phyloP scores from a whole-genome alignment of 108 stramenopile genomes.

The Chaetoceros muelleri region DNA sequence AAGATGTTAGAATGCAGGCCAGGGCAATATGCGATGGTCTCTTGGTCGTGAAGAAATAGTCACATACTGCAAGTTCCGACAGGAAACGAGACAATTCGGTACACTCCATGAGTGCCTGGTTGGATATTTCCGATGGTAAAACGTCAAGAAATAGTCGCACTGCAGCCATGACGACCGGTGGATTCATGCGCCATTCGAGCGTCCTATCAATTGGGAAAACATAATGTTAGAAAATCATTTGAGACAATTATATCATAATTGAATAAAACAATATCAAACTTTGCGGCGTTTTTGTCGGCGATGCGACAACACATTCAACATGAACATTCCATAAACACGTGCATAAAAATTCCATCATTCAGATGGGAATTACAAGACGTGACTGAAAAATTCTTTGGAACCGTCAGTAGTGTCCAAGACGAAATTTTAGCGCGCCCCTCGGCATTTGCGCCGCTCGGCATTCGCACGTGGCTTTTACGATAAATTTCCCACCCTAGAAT shows the following conservation, averaged over 20 bases:
- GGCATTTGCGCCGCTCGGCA: too few species aligned
- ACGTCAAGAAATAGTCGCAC: constrained; percentile 10
- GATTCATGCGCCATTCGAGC: constrained; percentile 35
- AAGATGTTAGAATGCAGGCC: constrained; percentile 57
- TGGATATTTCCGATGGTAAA: not conserved
- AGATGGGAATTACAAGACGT: too few species aligned
- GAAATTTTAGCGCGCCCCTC: too few species aligned
- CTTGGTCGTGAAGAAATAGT: constrained; percentile 45
- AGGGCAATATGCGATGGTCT: constrained; percentile 37
- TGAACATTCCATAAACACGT: too few species aligned
- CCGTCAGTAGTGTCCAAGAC: too few species aligned
- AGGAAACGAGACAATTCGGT: constrained; percentile 44
- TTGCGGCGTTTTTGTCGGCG: too few species aligned
- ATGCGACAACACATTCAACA: not conserved
- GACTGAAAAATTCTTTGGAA: too few species aligned
- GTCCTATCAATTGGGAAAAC: constrained; percentile 5
- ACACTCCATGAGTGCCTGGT: not conserved
- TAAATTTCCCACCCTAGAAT: too few species aligned
- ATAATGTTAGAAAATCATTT: constrained; percentile 2
- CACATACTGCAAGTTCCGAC: constrained; percentile 46
- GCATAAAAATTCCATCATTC: too few species aligned
- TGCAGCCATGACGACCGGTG: constrained; percentile 21
- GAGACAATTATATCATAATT: too few species aligned
- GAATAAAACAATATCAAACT: too few species aligned
- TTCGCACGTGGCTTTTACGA: too few species aligned